These are phyloP conservation scores for Papiliotrema fonsecae DNA, from an alignment of 1,284 basidiomycete species.

Conservation along the genomic window DNA sequence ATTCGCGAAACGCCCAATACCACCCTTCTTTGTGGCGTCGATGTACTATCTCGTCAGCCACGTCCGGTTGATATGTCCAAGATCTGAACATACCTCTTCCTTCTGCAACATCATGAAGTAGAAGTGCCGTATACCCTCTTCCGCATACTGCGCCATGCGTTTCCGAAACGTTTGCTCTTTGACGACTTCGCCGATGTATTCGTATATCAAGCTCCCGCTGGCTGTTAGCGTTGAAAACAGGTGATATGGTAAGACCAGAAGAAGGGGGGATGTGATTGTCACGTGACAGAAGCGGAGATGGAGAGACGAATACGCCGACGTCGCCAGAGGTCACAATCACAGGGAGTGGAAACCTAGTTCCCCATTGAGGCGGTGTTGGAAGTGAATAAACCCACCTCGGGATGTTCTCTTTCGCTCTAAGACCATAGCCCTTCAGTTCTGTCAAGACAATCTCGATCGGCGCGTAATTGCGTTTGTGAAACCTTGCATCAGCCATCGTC, in stretches of 20 bases:
- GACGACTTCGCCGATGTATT: slow-evolving; percentile 97
- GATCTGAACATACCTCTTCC: slow-evolving; percentile 68
- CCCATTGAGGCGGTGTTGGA: not conserved
- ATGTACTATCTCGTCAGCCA: slow-evolving; percentile 68
- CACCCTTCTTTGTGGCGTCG: slow-evolving; percentile 95
- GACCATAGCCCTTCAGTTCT: slow-evolving; percentile 91
- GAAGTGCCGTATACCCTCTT: slow-evolving; percentile 92
- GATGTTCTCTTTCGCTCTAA: slow-evolving; percentile 70
- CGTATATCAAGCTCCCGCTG: slow-evolving; percentile 91
- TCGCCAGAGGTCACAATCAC: too few species aligned
- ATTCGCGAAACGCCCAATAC: slow-evolving; percentile 94
- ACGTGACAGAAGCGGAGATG: too few species aligned
- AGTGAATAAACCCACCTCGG: slow-evolving; percentile 56
- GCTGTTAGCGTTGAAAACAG: slow-evolving; percentile 2
- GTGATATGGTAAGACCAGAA: not conserved
- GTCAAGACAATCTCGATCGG: slow-evolving; percentile 86
- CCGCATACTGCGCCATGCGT: slow-evolving; percentile 88
- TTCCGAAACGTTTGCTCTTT: slow-evolving; percentile 80
- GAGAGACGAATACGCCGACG: too few species aligned
- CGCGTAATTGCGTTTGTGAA: slow-evolving; percentile 80
- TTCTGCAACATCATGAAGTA: slow-evolving; percentile 99
- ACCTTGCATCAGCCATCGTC: slow-evolving; percentile 54
- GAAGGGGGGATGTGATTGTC: too few species aligned
- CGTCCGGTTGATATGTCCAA: not conserved
- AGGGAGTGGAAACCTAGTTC: too few species aligned